A percentile compares a stretch with the other conserved stretches of the same genome.
These are phyloP conservation scores for Phytophthora constricta DNA, from an alignment of 352 stramenopile species.

Conservation along the genomic window DNA sequence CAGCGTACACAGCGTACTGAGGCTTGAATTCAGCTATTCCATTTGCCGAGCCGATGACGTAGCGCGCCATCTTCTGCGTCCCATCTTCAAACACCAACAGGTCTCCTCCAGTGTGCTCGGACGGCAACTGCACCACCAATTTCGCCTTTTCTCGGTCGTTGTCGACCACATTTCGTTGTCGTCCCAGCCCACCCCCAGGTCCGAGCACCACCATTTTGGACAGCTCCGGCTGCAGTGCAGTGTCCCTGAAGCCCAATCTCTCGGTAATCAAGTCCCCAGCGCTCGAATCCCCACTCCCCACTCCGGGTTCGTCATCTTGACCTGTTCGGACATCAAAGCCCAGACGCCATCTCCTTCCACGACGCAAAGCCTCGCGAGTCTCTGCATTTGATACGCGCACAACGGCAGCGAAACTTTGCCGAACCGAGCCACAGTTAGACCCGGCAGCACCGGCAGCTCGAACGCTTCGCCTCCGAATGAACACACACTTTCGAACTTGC, in stretches of 20 bases:
- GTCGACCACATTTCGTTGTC: background rate
- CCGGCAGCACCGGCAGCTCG: background rate
- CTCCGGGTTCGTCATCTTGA: background rate
- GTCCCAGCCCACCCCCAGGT: background rate
- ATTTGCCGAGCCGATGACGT: background rate
- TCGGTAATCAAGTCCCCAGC: background rate
- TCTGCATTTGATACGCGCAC: background rate
- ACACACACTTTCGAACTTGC: background rate
- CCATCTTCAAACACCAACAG: background rate
- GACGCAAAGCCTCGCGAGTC: background rate
- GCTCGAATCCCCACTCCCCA: background rate
- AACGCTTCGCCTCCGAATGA: background rate
- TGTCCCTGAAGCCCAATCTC: background rate
- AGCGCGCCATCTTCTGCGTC: background rate
- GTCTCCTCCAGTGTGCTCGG: background rate
- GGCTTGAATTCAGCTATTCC: background rate
- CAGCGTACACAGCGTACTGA: constrained; percentile 8
- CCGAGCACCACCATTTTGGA: background rate
- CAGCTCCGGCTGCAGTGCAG: background rate
- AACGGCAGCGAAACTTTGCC: background rate
- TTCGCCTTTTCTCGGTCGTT: background rate
- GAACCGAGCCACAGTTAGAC: background rate
- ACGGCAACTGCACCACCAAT: background rate
- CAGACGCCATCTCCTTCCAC: background rate
- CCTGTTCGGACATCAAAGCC: background rate